phyloP scores from a whole-genome alignment of 2,329 filamentous ascomycete genomes.

The Nemania sp. region DNA sequence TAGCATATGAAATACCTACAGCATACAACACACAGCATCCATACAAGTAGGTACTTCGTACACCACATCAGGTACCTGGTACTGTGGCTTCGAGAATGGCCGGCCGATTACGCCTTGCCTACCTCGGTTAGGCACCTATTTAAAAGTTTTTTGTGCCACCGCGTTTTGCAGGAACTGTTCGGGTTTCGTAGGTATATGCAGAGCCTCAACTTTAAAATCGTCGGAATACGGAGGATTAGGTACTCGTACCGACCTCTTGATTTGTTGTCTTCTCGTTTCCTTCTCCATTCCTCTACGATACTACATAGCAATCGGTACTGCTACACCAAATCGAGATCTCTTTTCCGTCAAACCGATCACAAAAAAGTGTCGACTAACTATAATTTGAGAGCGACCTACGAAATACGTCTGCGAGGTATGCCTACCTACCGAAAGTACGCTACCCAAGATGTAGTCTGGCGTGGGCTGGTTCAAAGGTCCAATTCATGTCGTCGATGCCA shows the following conservation, averaged over 20 bases:
- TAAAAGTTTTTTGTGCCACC: constrained; percentile 8
- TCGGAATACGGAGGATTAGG: not conserved
- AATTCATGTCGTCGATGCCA: not conserved
- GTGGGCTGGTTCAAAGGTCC: too few species aligned
- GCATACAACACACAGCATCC: too few species aligned
- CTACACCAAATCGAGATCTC: not conserved
- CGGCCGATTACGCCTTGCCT: constrained; percentile 11
- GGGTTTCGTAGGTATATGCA: constrained; percentile 12
- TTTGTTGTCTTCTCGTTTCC: not conserved
- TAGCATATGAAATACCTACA: too few species aligned
- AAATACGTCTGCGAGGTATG: too few species aligned
- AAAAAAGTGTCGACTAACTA: too few species aligned
- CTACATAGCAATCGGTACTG: not conserved
- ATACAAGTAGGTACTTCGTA: too few species aligned
- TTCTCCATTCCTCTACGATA: not conserved
- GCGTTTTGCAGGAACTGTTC: not conserved
- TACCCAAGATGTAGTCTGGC: too few species aligned
- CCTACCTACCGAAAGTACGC: too few species aligned
- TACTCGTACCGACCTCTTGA: too few species aligned
- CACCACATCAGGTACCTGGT: too few species aligned
- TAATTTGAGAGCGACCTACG: too few species aligned
- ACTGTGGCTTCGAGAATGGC: not conserved
- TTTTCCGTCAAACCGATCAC: too few species aligned
- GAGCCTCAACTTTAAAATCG: constrained; percentile 22
- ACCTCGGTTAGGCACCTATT: not conserved